These are phyloP conservation scores for Phytopythium delawarense DNA, from an alignment of 352 stramenopile species.

Conservation along the genomic window DNA sequence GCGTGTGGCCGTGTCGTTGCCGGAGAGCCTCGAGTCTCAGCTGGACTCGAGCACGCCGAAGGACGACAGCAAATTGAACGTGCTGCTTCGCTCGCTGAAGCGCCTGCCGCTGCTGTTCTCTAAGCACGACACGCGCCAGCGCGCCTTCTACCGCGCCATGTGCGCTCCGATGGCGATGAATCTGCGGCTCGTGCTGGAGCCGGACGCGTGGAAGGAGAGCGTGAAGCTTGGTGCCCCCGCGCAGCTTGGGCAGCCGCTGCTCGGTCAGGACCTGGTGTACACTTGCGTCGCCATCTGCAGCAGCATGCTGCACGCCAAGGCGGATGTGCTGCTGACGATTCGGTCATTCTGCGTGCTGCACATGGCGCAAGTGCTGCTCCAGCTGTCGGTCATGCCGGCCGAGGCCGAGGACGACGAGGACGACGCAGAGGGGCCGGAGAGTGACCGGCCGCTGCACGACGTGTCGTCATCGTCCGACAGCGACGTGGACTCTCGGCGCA, in stretches of 20 bases:
- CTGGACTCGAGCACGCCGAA: conserved; percentile 71
- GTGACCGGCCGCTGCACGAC: background rate
- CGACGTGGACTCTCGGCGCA: conserved; percentile 8
- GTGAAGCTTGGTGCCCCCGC: conserved; percentile 43
- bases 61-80: conserved; percentile 76
- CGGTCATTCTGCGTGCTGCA: conserved; percentile 72
- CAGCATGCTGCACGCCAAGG: conserved; percentile 71
- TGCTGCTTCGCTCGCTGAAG: conserved; percentile 54
- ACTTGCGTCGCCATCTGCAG: conserved; percentile 71
- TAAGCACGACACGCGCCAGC: conserved; percentile 23
- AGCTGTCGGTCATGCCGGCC: conserved; percentile 43
- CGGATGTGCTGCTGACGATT: conserved; percentile 76
- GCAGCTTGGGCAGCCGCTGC: conserved; percentile 51
- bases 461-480: conserved; percentile 5
- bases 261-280: conserved; percentile 76
- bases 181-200: conserved; percentile 35
- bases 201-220: conserved; percentile 47
- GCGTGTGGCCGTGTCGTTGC: conserved; percentile 56
- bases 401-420: conserved; percentile 57
- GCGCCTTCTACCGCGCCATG: conserved; percentile 49
- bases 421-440: conserved; percentile 5
- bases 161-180: conserved; percentile 42
- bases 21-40: conserved; percentile 57
- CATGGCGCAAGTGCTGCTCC: conserved; percentile 75
- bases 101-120: conserved; percentile 55